Conservation (phyloP, 257 asterid genomes). For the Solanum chiquidenum region DNA sequence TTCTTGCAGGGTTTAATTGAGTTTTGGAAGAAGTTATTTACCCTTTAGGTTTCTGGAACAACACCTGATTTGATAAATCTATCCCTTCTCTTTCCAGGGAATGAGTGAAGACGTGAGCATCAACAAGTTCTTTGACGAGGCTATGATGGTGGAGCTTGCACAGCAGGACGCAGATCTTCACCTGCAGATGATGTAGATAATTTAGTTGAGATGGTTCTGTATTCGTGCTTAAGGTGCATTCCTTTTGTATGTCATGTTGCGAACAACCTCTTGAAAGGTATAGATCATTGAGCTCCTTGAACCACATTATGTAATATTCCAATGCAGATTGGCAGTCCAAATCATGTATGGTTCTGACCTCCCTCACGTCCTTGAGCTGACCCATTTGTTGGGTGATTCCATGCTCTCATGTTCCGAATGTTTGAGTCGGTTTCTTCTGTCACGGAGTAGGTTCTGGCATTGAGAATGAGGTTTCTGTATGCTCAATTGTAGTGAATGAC, state of each 20-base stretch:
- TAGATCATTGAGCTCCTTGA: neutral
- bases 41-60: neutral
- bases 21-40: neutral
- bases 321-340: neutral
- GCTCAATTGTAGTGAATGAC: neutral
- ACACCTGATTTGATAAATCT: neutral
- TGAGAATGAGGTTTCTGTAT: neutral
- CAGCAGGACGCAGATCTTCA: conserved; percentile 90
- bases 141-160: conserved; percentile 93
- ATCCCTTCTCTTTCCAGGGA: conserved; percentile 41
- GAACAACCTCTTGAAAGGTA: neutral
- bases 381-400: neutral
- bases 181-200: conserved; percentile 48
- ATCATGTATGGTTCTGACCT: neutral
- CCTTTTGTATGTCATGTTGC: neutral
- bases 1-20: neutral
- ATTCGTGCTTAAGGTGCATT: neutral
- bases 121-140: conserved; percentile 88
- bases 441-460: neutral
- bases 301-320: neutral
- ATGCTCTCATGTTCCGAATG: neutral
- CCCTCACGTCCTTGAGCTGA: neutral
- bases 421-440: neutral
- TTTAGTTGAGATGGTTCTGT: neutral
- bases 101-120: conserved; percentile 95